Evolutionary conservation across 2,329 filamentous ascomycete species (phyloP).

Genomic region (Trichophyton equinum): DNA sequence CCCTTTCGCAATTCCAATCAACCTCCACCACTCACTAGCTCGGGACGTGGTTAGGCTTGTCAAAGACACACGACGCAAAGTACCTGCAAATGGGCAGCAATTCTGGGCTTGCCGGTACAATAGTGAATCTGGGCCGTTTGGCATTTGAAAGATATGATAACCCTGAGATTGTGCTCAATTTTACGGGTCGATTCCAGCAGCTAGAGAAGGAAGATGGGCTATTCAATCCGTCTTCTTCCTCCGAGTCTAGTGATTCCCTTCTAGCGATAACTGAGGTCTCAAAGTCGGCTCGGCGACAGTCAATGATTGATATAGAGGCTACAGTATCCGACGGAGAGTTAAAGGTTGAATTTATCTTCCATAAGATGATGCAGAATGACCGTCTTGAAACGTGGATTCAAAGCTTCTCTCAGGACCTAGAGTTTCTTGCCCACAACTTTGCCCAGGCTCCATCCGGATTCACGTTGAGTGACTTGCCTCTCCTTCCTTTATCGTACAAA

Average conservation of each 20-base stretch:
- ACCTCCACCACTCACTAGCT: slow-evolving; percentile 13
- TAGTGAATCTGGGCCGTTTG: slow-evolving; percentile 22
- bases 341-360: slow-evolving; percentile 33
- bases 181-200: slow-evolving; percentile 28
- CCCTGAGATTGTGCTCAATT: slow-evolving; percentile 31
- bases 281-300: slow-evolving; percentile 32
- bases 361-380: slow-evolving; percentile 39
- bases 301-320: slow-evolving; percentile 30
- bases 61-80: slow-evolving; percentile 27
- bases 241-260: background rate
- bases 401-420: slow-evolving; percentile 26
- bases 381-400: slow-evolving; percentile 35
- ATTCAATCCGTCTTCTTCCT: slow-evolving; percentile 22
- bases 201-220: slow-evolving; percentile 33
- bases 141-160: slow-evolving; percentile 18
- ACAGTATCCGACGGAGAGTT: slow-evolving; percentile 40
- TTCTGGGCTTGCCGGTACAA: slow-evolving; percentile 28
- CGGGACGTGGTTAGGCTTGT: slow-evolving; percentile 23
- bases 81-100: slow-evolving; percentile 20
- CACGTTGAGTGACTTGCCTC: slow-evolving; percentile 34
- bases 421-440: slow-evolving; percentile 18
- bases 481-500: slow-evolving; percentile 33
- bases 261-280: slow-evolving; percentile 24
- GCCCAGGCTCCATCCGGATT: slow-evolving; percentile 14
- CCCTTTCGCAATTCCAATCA: slow-evolving; percentile 26